A percentile compares a stretch with the other conserved stretches of the same genome.
These are phyloP conservation scores for sorghum (Sorghum bicolor) DNA, from an alignment of 176 grass and related monocot species.

Conservation along the genomic window DNA sequence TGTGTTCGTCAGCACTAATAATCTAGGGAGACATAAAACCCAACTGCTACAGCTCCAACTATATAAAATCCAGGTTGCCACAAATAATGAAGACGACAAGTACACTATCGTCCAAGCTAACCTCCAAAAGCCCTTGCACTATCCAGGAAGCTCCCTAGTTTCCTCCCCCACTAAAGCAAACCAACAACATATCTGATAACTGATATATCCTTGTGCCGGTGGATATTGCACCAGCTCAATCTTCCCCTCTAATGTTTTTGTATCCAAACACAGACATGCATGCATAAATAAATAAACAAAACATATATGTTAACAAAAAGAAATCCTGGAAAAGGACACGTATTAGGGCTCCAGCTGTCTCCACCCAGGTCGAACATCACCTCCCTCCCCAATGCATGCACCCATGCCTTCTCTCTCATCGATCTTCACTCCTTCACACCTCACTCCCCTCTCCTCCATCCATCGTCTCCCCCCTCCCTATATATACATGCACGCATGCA, in stretches of 20 bases:
- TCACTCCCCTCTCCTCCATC: not conserved
- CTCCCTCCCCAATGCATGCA: slow-evolving; percentile 31
- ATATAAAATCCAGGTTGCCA: not conserved
- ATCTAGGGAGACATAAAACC: not conserved
- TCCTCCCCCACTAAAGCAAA: slow-evolving; percentile 4
- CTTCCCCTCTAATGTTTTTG: not conserved
- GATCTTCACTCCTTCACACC: not conserved
- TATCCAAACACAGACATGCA: not conserved
- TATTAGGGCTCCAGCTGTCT: slow-evolving; percentile 55
- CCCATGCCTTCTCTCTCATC: slow-evolving; percentile 1
- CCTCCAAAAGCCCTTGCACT: slow-evolving; percentile 13
- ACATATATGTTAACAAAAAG: not conserved
- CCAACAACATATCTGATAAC: slow-evolving; percentile 22
- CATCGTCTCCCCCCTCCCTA: not conserved
- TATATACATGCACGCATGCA: slow-evolving; percentile 6
- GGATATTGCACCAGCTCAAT: slow-evolving; percentile 32
- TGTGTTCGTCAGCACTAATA: not conserved
- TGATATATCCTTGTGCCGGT: slow-evolving; percentile 41
- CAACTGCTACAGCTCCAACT: not conserved
- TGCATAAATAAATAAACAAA: not conserved
- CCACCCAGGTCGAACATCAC: slow-evolving; percentile 26
- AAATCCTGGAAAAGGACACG: slow-evolving; percentile 23
- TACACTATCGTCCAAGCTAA: not conserved
- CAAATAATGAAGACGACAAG: not conserved
- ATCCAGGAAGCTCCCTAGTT: slow-evolving; percentile 31